A percentile compares a stretch with the other conserved stretches of the same genome.
Conservation (phyloP, 805 yeast species). For the Wickerhamomyces bisporus region DNA sequence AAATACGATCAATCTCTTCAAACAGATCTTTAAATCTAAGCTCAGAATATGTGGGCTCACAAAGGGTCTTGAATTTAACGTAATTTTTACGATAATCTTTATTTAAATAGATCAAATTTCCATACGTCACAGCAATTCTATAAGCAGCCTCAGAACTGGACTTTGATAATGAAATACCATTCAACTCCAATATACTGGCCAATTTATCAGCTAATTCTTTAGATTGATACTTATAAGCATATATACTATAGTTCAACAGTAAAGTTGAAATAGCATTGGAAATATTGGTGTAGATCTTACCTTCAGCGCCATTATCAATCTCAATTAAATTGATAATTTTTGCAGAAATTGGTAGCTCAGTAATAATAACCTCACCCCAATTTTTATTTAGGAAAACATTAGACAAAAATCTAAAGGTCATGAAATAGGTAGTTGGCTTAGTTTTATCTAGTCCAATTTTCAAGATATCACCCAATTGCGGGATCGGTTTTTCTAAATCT, state of each 20-base stretch:
- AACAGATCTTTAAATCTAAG: conserved; percentile 17
- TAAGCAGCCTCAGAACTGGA: conserved; percentile 62
- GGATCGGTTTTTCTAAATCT: conserved; percentile 35
- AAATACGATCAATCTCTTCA: conserved; percentile 13
- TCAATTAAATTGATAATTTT: conserved; percentile 26
- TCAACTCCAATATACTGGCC: conserved; percentile 24
- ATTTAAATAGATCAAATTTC: conserved; percentile 44
- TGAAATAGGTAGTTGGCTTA: conserved; percentile 33
- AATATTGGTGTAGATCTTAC: conserved; percentile 1
- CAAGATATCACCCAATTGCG: conserved; percentile 34
- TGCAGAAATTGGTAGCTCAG: conserved; percentile 36
- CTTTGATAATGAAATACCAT: conserved; percentile 25
- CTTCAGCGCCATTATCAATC: conserved; percentile 2
- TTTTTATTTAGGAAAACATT: conserved; percentile 43
- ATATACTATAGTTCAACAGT: conserved; percentile 42
- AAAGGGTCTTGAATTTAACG: conserved; percentile 7
- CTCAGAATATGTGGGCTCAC: conserved; percentile 6
- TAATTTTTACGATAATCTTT: conserved; percentile 21
- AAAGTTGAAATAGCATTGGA: conserved; percentile 44
- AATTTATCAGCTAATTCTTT: conserved; percentile 26
- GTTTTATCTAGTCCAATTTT: conserved; percentile 34
- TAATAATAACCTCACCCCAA: conserved; percentile 44
- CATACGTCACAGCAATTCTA: conserved; percentile 56
- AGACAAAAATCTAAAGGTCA: conserved; percentile 52
- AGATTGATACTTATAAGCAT: conserved; percentile 28